Evolutionary conservation across 495 filamentous ascomycete genomes (phyloP).

Genomic region (Neurospora pannonica): DNA sequence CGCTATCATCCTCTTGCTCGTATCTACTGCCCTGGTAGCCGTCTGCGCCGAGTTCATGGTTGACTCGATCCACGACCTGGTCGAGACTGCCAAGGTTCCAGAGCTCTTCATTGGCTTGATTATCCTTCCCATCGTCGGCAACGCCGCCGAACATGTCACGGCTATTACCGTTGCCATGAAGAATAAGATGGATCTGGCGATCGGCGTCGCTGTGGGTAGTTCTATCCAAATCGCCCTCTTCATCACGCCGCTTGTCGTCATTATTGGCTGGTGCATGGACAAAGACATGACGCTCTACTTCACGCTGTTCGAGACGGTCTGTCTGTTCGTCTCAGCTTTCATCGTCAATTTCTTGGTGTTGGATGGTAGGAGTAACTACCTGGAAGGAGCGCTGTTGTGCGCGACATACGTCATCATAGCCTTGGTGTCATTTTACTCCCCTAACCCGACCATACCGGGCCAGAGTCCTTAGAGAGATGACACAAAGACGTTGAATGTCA

Average conservation of each 20-base stretch:
- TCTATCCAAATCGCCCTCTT: constrained; percentile 88
- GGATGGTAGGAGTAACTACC: constrained; percentile 80
- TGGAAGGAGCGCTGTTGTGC: constrained; percentile 74
- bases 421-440: constrained; percentile 57
- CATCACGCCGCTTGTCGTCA: constrained; percentile 77
- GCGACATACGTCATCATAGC: constrained; percentile 78
- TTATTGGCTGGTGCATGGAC: constrained; percentile 78
- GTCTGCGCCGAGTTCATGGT: constrained; percentile 85
- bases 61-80: constrained; percentile 65
- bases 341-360: constrained; percentile 85
- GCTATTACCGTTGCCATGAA: constrained; percentile 81
- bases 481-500: neutral
- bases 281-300: constrained; percentile 86
- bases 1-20: constrained; percentile 62
- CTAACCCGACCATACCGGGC: constrained; percentile 29
- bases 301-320: constrained; percentile 84
- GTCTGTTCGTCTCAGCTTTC: constrained; percentile 76
- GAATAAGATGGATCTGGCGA: constrained; percentile 94
- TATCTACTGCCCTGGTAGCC: constrained; percentile 72
- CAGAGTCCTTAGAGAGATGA: constrained; percentile 27
- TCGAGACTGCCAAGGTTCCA: constrained; percentile 48
- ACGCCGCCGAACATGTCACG: constrained; percentile 87
- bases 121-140: constrained; percentile 82
- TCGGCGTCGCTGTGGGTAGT: constrained; percentile 79
- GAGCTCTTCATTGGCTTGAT: constrained; percentile 84